Evolutionary conservation across 1,139 yeast species (phyloP).

Genomic region (Suhomyces bribrorum): DNA sequence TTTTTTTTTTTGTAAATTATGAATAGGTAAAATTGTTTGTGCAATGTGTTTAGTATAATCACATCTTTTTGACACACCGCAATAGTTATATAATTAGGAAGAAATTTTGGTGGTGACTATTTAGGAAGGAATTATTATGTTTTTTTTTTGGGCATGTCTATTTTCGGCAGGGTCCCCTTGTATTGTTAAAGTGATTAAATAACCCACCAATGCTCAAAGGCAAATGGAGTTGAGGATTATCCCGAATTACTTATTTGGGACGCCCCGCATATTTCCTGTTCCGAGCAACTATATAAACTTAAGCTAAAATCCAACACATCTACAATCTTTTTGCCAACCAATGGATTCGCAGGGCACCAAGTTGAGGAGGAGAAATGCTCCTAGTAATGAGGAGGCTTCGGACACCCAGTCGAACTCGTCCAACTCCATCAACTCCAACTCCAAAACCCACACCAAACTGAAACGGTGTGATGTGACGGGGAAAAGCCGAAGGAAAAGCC

Average conservation of each 20-base stretch:
- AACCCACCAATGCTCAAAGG: no score
- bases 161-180: no score
- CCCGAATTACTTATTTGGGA: constrained; percentile 1
- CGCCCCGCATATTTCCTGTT: constrained; percentile 1
- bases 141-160: no score
- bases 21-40: no score
- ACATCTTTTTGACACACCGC: no score
- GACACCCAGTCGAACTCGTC: neutral
- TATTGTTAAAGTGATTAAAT: no score
- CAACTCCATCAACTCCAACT: constrained; percentile 1
- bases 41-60: no score
- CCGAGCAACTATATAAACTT: constrained; percentile 5
- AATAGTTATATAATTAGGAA: no score
- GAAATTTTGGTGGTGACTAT: no score
- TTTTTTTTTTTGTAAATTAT: no score
- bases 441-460: neutral
- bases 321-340: neutral
- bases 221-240: neutral
- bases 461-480: neutral
- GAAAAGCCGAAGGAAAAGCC: neutral
- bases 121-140: no score
- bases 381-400: neutral
- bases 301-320: no score
- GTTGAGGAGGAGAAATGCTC: constrained; percentile 1
- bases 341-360: constrained; percentile 3